Evolutionary conservation across 345 rosid species (phyloP).

Genomic region (Angophora floribunda): DNA sequence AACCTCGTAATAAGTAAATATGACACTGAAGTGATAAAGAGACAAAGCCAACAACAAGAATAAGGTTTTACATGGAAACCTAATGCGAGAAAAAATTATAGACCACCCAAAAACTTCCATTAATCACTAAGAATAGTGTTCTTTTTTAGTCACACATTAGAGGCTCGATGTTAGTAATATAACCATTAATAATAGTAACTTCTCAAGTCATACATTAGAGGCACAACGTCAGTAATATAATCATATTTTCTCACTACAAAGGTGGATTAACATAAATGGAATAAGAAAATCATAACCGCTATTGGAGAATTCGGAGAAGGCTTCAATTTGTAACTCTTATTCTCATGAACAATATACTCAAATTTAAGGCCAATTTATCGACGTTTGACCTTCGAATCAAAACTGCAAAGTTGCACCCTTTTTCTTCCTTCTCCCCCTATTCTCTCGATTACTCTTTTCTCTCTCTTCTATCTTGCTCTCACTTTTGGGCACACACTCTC

Average conservation of each 20-base stretch:
- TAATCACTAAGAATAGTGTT: too few species aligned
- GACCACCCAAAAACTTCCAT: neutral
- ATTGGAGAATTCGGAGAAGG: neutral
- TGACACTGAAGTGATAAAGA: neutral
- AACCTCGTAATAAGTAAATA: too few species aligned
- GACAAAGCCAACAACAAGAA: neutral
- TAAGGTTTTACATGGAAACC: neutral
- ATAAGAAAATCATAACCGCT: neutral
- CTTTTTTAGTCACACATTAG: too few species aligned
- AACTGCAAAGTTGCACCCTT: neutral
- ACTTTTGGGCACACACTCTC: neutral
- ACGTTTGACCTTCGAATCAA: neutral
- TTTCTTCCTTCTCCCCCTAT: neutral
- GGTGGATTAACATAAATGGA: neutral
- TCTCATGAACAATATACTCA: neutral
- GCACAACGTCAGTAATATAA: neutral
- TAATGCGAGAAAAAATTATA: too few species aligned
- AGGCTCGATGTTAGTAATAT: neutral
- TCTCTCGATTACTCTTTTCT: neutral
- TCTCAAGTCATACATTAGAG: neutral
- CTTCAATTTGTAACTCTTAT: neutral
- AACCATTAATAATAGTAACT: too few species aligned
- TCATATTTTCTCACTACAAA: neutral
- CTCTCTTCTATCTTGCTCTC: neutral
- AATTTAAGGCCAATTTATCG: rapidly evolving